Base-by-base conservation (phyloP, 176 grass and related monocot species). In the Lolium rigidum region DNA sequence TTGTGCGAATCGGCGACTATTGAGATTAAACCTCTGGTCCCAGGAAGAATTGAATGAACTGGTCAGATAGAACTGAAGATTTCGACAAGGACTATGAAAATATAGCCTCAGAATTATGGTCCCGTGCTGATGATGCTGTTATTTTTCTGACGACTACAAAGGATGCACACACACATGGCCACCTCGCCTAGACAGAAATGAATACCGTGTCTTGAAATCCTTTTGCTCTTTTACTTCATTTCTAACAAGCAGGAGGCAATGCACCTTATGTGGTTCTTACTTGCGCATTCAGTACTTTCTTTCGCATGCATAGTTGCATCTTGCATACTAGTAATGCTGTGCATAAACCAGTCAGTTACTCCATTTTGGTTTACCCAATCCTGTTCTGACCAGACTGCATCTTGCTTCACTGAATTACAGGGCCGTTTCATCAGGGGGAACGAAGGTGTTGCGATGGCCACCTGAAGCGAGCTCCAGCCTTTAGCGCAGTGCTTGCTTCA, bases 351-450 rank as follows among this genome's bases (percentile, higher is more conserved):
- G 10, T 68, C 10, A 2, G 16, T 11, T 64, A 44, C 17, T 44
- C 7, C n/a, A n/a, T 54, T 71, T 20, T 15, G 17, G n/a, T n/a
- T 37, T 38, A 4, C 73, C 35, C 17, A 28, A 69, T 64, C 43
- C 5, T 37, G 21, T 21, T 59, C 80, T 87, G 48, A 90, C 24
- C 24, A 80, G 48, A 55, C 8, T 44, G 18, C 25, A 51, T 46
- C 51, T 86, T 37, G 37, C 6, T 16, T 68, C 9, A 20, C 47
- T 15, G 15, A 47, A 46, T 6, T 62, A 81, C 85, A 91, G 89
- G 89, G 89, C 17, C 85, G 89, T 61, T 91, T 91, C 85, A 70
- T 91, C 50, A 91, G 66, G 85, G 89, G 67, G 15, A 26, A 81
- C 0, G 89, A 68, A 79, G 62, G 10, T 17, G 76, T 7, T 5